Conservation (phyloP, 2,329 filamentous ascomycete genomes). For the Penicillium sp. region DNA sequence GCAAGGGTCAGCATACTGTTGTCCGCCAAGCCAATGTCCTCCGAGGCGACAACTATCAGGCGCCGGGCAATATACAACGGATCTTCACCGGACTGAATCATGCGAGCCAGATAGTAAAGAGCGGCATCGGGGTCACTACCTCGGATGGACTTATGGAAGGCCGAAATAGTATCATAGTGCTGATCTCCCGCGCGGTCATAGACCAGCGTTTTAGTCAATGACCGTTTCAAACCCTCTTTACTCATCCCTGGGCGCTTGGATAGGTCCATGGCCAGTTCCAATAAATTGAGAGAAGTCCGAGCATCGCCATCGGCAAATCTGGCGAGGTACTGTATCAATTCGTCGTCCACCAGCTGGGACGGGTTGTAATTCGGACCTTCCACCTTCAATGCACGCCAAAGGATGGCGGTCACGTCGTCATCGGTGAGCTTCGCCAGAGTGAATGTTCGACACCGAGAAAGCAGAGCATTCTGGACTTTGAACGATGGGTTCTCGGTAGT, state of each 20-base stretch:
- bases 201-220: constrained; percentile 85
- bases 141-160: constrained; percentile 92
- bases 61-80: constrained; percentile 87
- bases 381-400: constrained; percentile 68
- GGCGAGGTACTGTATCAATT: constrained; percentile 76
- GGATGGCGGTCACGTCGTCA: constrained; percentile 68
- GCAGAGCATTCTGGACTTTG: constrained; percentile 80
- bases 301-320: constrained; percentile 90
- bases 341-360: constrained; percentile 64
- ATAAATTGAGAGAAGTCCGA: constrained; percentile 83
- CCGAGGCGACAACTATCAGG: constrained; percentile 90
- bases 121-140: constrained; percentile 83
- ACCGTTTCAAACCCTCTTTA: constrained; percentile 71
- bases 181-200: constrained; percentile 95
- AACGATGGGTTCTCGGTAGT: constrained; percentile 98
- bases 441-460: constrained; percentile 88
- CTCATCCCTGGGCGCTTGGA: constrained; percentile 64
- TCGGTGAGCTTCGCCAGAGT: constrained; percentile 73
- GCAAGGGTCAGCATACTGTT: constrained; percentile 78
- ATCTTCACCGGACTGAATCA: constrained; percentile 94
- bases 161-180: constrained; percentile 96
- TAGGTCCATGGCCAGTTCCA: constrained; percentile 82
- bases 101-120: constrained; percentile 90
- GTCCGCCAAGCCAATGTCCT: constrained; percentile 90
- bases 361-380: constrained; percentile 55